Conservation (phyloP, 768 basidiomycete genomes). For the Boletus vermiculosoides region DNA sequence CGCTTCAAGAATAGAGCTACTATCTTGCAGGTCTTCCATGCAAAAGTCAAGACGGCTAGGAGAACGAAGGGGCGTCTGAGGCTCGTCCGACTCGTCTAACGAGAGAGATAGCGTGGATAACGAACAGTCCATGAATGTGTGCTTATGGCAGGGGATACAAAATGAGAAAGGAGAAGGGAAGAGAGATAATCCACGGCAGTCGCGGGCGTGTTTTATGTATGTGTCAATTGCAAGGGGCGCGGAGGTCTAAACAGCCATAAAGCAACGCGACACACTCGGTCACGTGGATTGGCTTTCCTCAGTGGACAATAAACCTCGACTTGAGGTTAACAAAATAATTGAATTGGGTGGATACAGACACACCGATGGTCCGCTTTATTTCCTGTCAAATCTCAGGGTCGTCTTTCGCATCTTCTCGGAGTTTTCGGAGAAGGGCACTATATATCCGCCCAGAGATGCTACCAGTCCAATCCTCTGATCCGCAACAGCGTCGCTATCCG, state of each 20-base stretch:
- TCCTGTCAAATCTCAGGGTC: conserved; percentile 28
- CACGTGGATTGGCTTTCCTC: conserved; percentile 26
- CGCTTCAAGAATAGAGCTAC: not conserved
- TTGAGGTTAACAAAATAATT: conserved; percentile 7
- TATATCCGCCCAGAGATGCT: conserved; percentile 37
- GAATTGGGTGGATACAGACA: conserved; percentile 19
- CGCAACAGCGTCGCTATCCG: conserved; percentile 19
- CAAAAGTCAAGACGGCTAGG: conserved; percentile 49
- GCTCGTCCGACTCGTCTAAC: conserved; percentile 17
- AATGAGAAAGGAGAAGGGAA: not conserved
- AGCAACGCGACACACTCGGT: conserved; percentile 18
- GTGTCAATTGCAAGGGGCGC: conserved; percentile 7
- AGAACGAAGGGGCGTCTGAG: conserved; percentile 40
- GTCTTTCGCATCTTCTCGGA: conserved; percentile 39
- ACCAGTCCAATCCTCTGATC: conserved; percentile 31
- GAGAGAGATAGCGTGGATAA: not conserved
- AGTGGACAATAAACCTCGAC: conserved; percentile 1
- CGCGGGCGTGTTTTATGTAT: conserved; percentile 12
- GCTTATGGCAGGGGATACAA: not conserved
- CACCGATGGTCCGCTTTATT: conserved; percentile 15
- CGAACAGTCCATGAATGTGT: conserved; percentile 13
- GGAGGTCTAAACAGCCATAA: conserved; percentile 21
- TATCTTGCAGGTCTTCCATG: conserved; percentile 1
- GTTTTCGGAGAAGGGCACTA: conserved; percentile 42
- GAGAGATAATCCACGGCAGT: not conserved